Percentiles rank a stretch among this genome's conserved stretches.
phyloP scores from a whole-genome alignment of 2,329 filamentous ascomycete species.

The Metarhizium brunneum region DNA sequence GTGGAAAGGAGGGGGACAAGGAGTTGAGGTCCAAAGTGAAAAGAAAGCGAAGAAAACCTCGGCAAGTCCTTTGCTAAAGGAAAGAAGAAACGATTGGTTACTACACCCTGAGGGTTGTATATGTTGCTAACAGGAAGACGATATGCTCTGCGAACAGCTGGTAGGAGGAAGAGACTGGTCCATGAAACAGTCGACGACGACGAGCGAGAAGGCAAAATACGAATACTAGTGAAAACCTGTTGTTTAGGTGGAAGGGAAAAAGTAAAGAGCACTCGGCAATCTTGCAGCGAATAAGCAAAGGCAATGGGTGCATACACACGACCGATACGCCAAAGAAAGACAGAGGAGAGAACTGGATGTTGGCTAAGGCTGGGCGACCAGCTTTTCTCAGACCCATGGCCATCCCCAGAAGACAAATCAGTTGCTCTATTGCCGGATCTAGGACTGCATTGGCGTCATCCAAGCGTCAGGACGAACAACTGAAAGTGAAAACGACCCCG shows the following conservation, averaged over 20 bases:
- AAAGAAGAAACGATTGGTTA: slow-evolving; percentile 3
- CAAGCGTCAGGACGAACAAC: slow-evolving; percentile 4
- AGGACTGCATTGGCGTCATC: slow-evolving; percentile 1
- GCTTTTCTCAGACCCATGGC: background rate
- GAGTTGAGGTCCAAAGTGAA: background rate
- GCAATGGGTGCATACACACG: background rate
- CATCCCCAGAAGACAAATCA: background rate
- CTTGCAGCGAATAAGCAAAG: background rate
- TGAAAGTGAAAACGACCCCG: background rate
- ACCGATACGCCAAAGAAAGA: background rate
- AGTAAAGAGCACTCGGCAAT: background rate
- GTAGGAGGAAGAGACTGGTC: background rate
- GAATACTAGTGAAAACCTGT: background rate
- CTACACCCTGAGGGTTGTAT: background rate
- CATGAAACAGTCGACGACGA: background rate
- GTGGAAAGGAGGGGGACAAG: background rate
- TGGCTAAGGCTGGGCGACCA: background rate
- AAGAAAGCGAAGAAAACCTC: background rate
- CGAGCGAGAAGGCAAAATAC: background rate
- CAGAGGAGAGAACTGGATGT: background rate
- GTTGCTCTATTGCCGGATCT: background rate
- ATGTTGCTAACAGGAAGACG: background rate
- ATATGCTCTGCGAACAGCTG: background rate
- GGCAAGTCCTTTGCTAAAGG: background rate
- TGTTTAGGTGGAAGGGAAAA: background rate